Conservation (phyloP, 139 green algal species). For the Picochlorum sp. region DNA sequence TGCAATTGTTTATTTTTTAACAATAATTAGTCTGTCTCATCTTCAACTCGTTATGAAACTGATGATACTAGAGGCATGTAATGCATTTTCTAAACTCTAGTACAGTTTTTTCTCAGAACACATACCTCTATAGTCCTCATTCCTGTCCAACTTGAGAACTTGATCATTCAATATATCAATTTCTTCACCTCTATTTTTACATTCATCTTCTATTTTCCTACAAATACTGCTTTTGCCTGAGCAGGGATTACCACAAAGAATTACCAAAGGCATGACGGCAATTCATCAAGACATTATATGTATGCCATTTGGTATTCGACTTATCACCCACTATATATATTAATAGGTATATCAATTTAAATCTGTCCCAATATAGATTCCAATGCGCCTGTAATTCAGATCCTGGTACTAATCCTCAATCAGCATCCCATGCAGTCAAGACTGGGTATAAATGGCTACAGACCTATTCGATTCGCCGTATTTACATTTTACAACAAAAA, state of each 20-base stretch:
- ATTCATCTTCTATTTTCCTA: conserved; percentile 23
- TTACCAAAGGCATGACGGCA: conserved; percentile 74
- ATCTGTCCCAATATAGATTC: too few relatives aligned
- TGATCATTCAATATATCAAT: conserved; percentile 66
- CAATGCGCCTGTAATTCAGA: too few relatives aligned
- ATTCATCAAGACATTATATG: too few relatives aligned
- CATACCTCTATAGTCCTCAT: conserved; percentile 54
- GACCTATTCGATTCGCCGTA: too few relatives aligned
- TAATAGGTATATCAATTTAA: too few relatives aligned
- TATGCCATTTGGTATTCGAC: too few relatives aligned
- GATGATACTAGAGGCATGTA: background rate
- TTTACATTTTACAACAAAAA: too few relatives aligned
- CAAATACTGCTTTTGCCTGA: conserved; percentile 67
- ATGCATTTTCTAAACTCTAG: conserved; percentile 1
- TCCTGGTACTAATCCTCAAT: too few relatives aligned
- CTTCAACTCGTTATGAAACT: background rate
- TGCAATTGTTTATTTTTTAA: conserved; percentile 11
- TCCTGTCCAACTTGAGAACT: conserved; percentile 48
- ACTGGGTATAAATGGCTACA: too few relatives aligned
- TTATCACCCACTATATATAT: too few relatives aligned
- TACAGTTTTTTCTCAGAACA: background rate
- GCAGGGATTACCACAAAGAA: conserved; percentile 72
- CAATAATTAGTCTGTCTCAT: background rate
- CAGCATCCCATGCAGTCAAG: too few relatives aligned
- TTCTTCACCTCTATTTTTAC: conserved; percentile 16